Conservation (phyloP, 2,329 filamentous ascomycete genomes). For the Hypoxylon sp. region DNA sequence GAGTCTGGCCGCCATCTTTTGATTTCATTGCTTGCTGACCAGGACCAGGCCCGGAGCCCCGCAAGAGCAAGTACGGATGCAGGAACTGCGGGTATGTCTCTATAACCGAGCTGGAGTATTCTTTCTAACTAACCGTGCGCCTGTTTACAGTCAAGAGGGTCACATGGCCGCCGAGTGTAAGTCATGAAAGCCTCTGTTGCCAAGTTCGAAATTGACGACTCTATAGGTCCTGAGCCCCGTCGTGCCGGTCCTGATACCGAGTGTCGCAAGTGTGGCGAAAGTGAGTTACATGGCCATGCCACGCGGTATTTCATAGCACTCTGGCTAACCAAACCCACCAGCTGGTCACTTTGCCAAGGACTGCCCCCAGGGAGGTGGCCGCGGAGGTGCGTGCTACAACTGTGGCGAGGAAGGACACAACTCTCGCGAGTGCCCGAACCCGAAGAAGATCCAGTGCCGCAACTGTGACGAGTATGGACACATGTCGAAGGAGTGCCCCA, state of each 20-base stretch:
- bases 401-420: slow-evolving; percentile 69
- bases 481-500: slow-evolving; percentile 57
- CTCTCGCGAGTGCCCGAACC: slow-evolving; percentile 67
- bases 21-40: slow-evolving; percentile 24
- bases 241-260: slow-evolving; percentile 66
- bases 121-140: slow-evolving; percentile 12
- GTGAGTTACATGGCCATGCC: slow-evolving; percentile 51
- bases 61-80: slow-evolving; percentile 71
- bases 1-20: slow-evolving; percentile 42
- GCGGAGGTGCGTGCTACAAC: slow-evolving; percentile 58
- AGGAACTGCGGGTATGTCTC: slow-evolving; percentile 68
- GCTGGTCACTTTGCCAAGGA: slow-evolving; percentile 67
- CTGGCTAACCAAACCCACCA: slow-evolving; percentile 43
- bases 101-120: neutral
- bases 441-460: slow-evolving; percentile 54
- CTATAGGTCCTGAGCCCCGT: slow-evolving; percentile 61
- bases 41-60: slow-evolving; percentile 61
- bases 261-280: slow-evolving; percentile 70
- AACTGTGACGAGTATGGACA: slow-evolving; percentile 63
- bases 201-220: slow-evolving; percentile 30
- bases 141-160: slow-evolving; percentile 52
- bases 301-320: neutral
- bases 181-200: slow-evolving; percentile 39
- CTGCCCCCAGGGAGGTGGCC: slow-evolving; percentile 56
- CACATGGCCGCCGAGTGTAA: slow-evolving; percentile 60